Evolutionary conservation across 2,329 filamentous ascomycete species (phyloP).

Genomic region (Arthrinium puccinioides): DNA sequence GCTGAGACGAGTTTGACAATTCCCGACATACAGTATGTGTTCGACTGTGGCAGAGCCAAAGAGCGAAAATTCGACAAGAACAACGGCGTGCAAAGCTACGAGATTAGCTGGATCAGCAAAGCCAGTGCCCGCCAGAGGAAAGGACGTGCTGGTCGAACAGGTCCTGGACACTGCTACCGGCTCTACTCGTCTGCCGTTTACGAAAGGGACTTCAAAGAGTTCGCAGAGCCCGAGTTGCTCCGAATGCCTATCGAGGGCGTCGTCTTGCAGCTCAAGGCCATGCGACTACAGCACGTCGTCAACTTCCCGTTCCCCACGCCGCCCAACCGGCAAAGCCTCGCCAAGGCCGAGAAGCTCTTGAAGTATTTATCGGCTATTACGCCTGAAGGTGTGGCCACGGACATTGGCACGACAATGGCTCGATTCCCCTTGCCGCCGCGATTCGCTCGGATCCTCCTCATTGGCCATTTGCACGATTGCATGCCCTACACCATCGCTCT

Average conservation of each 20-base stretch:
- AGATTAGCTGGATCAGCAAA: conserved; percentile 95
- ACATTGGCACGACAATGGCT: conserved; percentile 73
- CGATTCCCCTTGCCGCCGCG: conserved; percentile 85
- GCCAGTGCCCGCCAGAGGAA: conserved; percentile 87
- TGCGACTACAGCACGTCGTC: conserved; percentile 83
- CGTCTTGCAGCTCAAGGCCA: conserved; percentile 87
- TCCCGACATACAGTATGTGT: conserved; percentile 89
- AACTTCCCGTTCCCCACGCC: conserved; percentile 96
- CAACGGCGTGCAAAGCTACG: conserved; percentile 91
- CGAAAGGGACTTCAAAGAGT: conserved; percentile 80
- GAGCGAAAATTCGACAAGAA: conserved; percentile 82
- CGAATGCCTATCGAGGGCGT: conserved; percentile 89
- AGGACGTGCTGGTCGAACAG: conserved; percentile 91
- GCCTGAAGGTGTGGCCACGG: conserved; percentile 65
- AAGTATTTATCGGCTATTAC: conserved; percentile 79
- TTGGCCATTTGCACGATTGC: conserved; percentile 76
- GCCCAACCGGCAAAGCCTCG: conserved; percentile 68
- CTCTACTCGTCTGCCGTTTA: conserved; percentile 93
- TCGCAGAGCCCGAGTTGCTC: conserved; percentile 80
- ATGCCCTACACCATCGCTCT: conserved; percentile 81
- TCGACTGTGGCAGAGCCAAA: conserved; percentile 88
- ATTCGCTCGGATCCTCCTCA: conserved; percentile 84
- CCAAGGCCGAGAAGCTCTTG: conserved; percentile 78
- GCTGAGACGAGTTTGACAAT: conserved; percentile 97
- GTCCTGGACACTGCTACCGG: conserved; percentile 90